A percentile compares a stretch with the other conserved stretches of the same genome.
These are phyloP conservation scores for Polygonum aviculare DNA, from an alignment of 148 eudicot species.

Conservation along the genomic window DNA sequence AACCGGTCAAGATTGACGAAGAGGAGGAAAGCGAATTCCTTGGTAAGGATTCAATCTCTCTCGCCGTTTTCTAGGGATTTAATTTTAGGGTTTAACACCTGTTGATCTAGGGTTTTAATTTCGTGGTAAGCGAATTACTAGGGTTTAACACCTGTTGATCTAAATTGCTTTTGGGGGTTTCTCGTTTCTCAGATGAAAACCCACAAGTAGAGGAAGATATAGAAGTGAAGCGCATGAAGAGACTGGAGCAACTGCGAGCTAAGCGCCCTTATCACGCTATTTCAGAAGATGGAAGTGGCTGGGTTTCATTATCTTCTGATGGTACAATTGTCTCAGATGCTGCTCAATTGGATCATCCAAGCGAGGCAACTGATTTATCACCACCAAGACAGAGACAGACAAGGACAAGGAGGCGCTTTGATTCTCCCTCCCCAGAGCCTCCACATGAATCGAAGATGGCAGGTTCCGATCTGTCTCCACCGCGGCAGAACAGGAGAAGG, in stretches of 20 bases:
- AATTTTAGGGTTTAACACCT: background rate
- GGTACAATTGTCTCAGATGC: conserved; percentile 17
- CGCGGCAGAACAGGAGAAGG: conserved; percentile 19
- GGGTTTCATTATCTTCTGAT: conserved; percentile 65
- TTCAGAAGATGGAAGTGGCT: conserved; percentile 96
- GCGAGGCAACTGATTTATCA: conserved; percentile 29
- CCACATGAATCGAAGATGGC: background rate
- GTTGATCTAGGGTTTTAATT: background rate
- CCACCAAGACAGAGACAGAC: conserved; percentile 45
- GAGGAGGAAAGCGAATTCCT: conserved; percentile 66
- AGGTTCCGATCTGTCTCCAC: conserved; percentile 33
- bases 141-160: background rate
- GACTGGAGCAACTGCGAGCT: conserved; percentile 54
- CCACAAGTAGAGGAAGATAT: conserved; percentile 86
- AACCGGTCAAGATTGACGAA: conserved; percentile 58
- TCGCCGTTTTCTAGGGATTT: background rate
- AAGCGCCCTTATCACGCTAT: conserved; percentile 58
- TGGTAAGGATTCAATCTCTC: conserved; percentile 29
- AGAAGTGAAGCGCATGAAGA: conserved; percentile 73
- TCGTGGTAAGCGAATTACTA: background rate
- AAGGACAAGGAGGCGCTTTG: conserved; percentile 29
- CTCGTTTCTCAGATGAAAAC: conserved; percentile 44
- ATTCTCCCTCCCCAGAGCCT: conserved; percentile 42
- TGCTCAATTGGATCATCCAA: background rate
- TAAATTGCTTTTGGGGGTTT: background rate